Evolutionary conservation across 352 stramenopile genomes (phyloP), one percentile per base, ranked within the genome.

Genomic region (Globisporangium cederbergense): DNA sequence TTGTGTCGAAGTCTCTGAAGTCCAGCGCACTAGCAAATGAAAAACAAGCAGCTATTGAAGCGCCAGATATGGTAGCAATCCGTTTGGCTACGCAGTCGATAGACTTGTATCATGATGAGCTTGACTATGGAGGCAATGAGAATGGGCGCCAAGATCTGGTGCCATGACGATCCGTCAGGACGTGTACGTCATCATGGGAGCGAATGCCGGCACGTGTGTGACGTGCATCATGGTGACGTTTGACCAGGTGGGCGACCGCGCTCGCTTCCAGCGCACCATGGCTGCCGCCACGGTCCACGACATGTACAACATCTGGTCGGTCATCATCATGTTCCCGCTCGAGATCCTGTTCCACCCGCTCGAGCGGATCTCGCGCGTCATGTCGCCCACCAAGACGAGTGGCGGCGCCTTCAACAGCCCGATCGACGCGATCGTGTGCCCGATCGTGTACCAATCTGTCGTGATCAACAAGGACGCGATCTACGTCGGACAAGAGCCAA

Each of bases 171-270:
- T 97, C 51, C 75, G 88, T 4, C 76, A 90, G 62, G 91, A 75
- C 20, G 93, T 97, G 62, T 96, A 89, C 60, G 89, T 98, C 65
- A 80, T 98, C 63, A 97, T 98, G 86, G 91, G 91, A n/a, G 89
- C 91, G 49, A 98, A 98, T 73, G 88, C 93, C 57, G 92, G 91
- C 51, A 95, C 86, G 3, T 89, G 85, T 45, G 88, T 97, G 32
- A 97, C 89, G 43, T 96, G 89, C 64, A 96, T 91, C 53, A 97
- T 97, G 71, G 88, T 98, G 40, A 82, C 90, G 20, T 92, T 97
- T 65, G 90, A 82, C 30, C 88, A 97, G 46, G 87, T 97, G 56
- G 78, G 76, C 60, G 77, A 96, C 66, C 71, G 72, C 28, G 74
- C 62, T n/a, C 70, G 86, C 36, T 85, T 93, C 66, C 76, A 92